These are phyloP conservation scores for Fusarium sulawesiense DNA, from an alignment of 2,329 filamentous ascomycete genomes.

Conservation along the genomic window DNA sequence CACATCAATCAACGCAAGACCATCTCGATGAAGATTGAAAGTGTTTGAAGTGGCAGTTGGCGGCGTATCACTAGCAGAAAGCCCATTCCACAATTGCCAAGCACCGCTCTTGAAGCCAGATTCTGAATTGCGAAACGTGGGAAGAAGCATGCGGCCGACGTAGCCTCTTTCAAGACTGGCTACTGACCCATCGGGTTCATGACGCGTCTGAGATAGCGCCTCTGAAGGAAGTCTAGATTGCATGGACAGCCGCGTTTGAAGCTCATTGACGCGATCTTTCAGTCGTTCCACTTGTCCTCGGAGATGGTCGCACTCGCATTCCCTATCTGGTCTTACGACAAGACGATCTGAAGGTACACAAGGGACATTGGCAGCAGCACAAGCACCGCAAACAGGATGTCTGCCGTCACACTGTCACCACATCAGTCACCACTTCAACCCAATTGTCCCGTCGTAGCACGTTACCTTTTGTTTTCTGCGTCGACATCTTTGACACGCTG, in stretches of 20 bases:
- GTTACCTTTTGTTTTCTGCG: slow-evolving; percentile 41
- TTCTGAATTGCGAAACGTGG: slow-evolving; percentile 35
- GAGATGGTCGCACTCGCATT: slow-evolving; percentile 39
- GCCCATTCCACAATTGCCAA: slow-evolving; percentile 41
- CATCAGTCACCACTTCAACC: neutral
- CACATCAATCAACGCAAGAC: slow-evolving; percentile 25
- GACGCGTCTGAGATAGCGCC: neutral
- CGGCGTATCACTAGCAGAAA: slow-evolving; percentile 30
- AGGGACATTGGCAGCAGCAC: slow-evolving; percentile 22
- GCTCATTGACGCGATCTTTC: slow-evolving; percentile 25
- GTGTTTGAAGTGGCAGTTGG: slow-evolving; percentile 8
- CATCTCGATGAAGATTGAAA: slow-evolving; percentile 31
- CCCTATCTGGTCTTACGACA: slow-evolving; percentile 29
- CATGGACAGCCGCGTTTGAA: slow-evolving; percentile 27
- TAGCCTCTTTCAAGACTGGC: slow-evolving; percentile 32
- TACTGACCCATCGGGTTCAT: slow-evolving; percentile 15
- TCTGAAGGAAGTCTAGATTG: slow-evolving; percentile 3
- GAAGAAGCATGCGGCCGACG: slow-evolving; percentile 37
- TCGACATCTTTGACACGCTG: slow-evolving; percentile 39
- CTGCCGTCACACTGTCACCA: slow-evolving; percentile 36
- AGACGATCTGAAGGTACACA: slow-evolving; percentile 42
- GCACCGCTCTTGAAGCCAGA: slow-evolving; percentile 36
- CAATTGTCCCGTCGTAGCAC: neutral
- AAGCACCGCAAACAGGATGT: slow-evolving; percentile 38
- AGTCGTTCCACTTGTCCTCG: slow-evolving; percentile 32